Evolutionary conservation across 352 stramenopile genomes (phyloP).

Genomic region (Plasmopara muralis): DNA sequence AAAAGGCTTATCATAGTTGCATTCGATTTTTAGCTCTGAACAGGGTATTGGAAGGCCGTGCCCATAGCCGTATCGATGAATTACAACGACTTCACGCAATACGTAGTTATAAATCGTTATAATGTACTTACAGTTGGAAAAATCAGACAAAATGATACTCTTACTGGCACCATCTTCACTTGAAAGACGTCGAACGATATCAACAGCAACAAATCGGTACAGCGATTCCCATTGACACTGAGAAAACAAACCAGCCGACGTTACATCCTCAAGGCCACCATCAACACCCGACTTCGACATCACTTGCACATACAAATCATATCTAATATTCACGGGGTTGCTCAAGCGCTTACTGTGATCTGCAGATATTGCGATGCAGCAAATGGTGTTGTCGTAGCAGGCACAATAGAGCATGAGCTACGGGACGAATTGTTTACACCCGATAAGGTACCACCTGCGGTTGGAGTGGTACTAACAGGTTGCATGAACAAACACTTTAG

Average conservation of each 20-base stretch:
- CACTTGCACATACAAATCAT: conserved; percentile 14
- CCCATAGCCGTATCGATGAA: conserved; percentile 6
- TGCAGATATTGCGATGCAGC: neutral
- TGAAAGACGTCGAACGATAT: conserved; percentile 17
- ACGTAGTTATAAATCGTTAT: conserved; percentile 9
- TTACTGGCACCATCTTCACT: too few relatives aligned
- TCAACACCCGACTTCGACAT: conserved; percentile 9
- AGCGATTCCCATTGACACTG: conserved; percentile 5
- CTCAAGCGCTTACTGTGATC: too few relatives aligned
- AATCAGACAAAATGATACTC: conserved; percentile 9
- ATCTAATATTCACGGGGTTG: conserved; percentile 4
- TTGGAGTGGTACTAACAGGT: conserved; percentile 7
- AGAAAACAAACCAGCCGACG: neutral
- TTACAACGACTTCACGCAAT: conserved; percentile 7
- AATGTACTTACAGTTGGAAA: conserved; percentile 1
- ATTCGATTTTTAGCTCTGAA: too few relatives aligned
- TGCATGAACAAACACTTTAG: conserved; percentile 1
- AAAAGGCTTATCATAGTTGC: too few relatives aligned
- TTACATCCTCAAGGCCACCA: conserved; percentile 12
- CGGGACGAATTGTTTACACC: conserved; percentile 14
- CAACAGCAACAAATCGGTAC: conserved; percentile 7
- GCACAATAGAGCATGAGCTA: conserved; percentile 14
- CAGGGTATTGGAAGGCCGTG: too few relatives aligned
- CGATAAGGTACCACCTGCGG: conserved; percentile 2
- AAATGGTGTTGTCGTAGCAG: conserved; percentile 15